A percentile compares a stretch with the other conserved stretches of the same genome.
Conservation (phyloP, 2,329 filamentous ascomycete genomes). For the Colletotrichum orchidophilum region DNA sequence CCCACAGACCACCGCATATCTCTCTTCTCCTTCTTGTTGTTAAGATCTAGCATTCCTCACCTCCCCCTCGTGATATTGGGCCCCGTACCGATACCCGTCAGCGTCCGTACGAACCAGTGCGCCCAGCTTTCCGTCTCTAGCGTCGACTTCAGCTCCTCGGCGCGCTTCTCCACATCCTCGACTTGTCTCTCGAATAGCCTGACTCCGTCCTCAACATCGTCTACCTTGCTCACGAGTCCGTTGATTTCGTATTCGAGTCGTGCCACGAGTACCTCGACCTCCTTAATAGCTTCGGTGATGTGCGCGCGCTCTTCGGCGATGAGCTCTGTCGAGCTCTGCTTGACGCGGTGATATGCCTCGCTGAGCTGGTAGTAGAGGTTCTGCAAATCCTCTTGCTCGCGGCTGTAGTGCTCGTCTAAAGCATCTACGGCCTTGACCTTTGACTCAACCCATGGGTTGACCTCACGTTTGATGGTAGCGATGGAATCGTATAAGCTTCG, state of each 20-base stretch:
- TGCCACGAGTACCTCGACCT: constrained; percentile 82
- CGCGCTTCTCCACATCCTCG: constrained; percentile 72
- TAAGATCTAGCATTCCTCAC: not conserved
- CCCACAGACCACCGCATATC: not conserved
- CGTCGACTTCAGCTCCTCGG: constrained; percentile 69
- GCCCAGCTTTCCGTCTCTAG: constrained; percentile 72
- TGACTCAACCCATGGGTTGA: constrained; percentile 69
- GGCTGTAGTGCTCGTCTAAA: constrained; percentile 70
- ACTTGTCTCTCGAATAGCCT: constrained; percentile 83
- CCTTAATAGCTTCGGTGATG: constrained; percentile 77
- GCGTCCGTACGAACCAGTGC: constrained; percentile 70
- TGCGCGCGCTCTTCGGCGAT: constrained; percentile 74
- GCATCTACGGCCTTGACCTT: constrained; percentile 65
- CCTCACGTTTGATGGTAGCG: constrained; percentile 57
- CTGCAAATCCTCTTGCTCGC: constrained; percentile 73
- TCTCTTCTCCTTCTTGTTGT: not conserved
- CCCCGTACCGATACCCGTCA: constrained; percentile 69
- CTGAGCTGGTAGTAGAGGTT: constrained; percentile 74
- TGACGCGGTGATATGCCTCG: constrained; percentile 75
- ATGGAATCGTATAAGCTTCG: constrained; percentile 64
- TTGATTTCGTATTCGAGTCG: constrained; percentile 94
- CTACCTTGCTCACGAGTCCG: constrained; percentile 79
- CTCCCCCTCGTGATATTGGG: constrained; percentile 60
- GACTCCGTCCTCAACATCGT: constrained; percentile 88
- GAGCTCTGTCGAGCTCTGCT: constrained; percentile 73